Evolutionary conservation across 768 basidiomycete genomes (phyloP).

Genomic region (Filobasidium floriforme): DNA sequence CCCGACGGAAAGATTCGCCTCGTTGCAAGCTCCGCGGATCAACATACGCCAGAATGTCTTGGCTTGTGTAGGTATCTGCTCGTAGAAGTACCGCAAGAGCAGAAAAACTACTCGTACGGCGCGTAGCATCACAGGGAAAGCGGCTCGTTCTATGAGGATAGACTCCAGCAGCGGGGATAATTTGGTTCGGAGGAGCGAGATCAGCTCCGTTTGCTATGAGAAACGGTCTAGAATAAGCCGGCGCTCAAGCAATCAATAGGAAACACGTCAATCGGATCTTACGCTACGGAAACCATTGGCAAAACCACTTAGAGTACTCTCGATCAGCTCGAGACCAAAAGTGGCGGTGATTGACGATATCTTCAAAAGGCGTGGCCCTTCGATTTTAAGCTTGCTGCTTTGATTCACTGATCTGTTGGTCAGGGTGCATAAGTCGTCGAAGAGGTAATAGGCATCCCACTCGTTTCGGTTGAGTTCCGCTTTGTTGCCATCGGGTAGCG

Average conservation of each 20-base stretch:
- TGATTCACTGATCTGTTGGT: slow-evolving; percentile 19
- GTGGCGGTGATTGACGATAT: slow-evolving; percentile 55
- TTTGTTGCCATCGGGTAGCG: background rate
- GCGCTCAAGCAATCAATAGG: background rate
- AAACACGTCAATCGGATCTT: slow-evolving; percentile 22
- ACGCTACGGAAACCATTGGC: slow-evolving; percentile 55
- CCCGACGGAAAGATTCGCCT: slow-evolving; percentile 28
- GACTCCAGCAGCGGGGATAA: slow-evolving; percentile 84
- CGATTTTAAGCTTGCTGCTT: slow-evolving; percentile 41
- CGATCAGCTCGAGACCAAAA: slow-evolving; percentile 92
- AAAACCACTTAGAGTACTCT: slow-evolving; percentile 69
- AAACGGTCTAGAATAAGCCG: background rate
- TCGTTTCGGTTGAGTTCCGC: slow-evolving; percentile 61
- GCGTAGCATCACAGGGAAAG: slow-evolving; percentile 81
- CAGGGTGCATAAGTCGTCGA: slow-evolving; percentile 80
- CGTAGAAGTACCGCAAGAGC: slow-evolving; percentile 80
- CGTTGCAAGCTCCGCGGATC: slow-evolving; percentile 26
- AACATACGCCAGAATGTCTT: slow-evolving; percentile 71
- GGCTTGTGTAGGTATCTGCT: slow-evolving; percentile 69
- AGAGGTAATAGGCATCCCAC: slow-evolving; percentile 74
- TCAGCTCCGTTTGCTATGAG: slow-evolving; percentile 66
- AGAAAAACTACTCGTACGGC: slow-evolving; percentile 90
- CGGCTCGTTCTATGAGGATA: slow-evolving; percentile 65
- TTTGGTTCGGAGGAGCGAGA: slow-evolving; percentile 78
- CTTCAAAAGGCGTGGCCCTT: slow-evolving; percentile 62